phyloP scores from a whole-genome alignment of 345 rosid species.

The Erodium maritimum region DNA sequence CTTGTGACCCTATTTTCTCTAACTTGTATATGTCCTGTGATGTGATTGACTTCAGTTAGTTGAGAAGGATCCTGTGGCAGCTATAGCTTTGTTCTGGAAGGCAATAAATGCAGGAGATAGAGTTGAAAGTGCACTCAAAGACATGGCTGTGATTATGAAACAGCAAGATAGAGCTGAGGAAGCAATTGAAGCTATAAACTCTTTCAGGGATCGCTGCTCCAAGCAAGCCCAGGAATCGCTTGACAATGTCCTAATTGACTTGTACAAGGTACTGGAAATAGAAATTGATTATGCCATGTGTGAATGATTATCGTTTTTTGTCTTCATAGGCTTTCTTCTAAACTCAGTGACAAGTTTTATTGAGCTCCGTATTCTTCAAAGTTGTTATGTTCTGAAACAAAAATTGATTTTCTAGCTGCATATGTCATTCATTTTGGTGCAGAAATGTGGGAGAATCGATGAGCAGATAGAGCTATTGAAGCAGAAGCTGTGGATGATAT shows the following conservation, averaged over 20 bases:
- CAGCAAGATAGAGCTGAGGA: conserved; percentile 75
- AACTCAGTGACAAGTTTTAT: not conserved
- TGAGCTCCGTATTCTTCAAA: not conserved
- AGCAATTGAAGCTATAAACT: conserved; percentile 67
- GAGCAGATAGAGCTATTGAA: conserved; percentile 71
- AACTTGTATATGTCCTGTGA: not conserved
- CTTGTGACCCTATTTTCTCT: not conserved
- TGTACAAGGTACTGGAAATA: conserved; percentile 52
- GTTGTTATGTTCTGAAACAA: too few species aligned
- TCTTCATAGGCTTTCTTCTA: not conserved
- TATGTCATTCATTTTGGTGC: conserved; percentile 7
- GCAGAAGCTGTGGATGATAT: conserved; percentile 63
- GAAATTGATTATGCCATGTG: not conserved
- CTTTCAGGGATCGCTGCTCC: conserved; percentile 67
- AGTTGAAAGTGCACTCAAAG: conserved; percentile 88
- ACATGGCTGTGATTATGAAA: conserved; percentile 82
- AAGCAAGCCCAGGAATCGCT: conserved; percentile 84
- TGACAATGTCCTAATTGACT: conserved; percentile 86
- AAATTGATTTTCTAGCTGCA: not conserved
- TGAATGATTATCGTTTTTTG: not conserved
- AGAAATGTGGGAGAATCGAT: conserved; percentile 85
- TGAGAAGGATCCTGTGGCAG: conserved; percentile 60
- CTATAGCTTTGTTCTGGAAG: conserved; percentile 67
- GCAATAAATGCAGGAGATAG: conserved; percentile 76
- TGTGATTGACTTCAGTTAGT: conserved; percentile 29